These are phyloP conservation scores for Phytophthora cactorum DNA, from an alignment of 352 stramenopile species.

Conservation along the genomic window DNA sequence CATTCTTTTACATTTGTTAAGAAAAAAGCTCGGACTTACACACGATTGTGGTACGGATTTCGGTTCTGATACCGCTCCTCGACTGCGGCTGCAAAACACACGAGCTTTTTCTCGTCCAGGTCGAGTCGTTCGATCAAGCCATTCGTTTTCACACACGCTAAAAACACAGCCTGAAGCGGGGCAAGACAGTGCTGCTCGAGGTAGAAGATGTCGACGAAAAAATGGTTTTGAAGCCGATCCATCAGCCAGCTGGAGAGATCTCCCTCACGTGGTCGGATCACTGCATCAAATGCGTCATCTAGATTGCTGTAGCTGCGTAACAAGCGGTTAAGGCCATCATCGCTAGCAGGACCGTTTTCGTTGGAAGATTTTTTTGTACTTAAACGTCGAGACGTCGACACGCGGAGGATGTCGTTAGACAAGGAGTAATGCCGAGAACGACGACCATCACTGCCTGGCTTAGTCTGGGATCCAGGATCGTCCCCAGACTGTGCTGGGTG, in stretches of 20 bases:
- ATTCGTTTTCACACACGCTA: slow-evolving; percentile 67
- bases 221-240: slow-evolving; percentile 59
- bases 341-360: slow-evolving; percentile 22
- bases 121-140: slow-evolving; percentile 48
- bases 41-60: slow-evolving; percentile 78
- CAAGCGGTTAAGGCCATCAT: slow-evolving; percentile 28
- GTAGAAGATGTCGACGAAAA: slow-evolving; percentile 72
- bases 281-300: slow-evolving; percentile 8
- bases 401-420: slow-evolving; percentile 40
- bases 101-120: slow-evolving; percentile 55
- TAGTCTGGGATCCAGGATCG: background rate
- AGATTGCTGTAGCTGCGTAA: slow-evolving; percentile 15
- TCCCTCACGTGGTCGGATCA: slow-evolving; percentile 19
- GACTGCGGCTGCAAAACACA: slow-evolving; percentile 53
- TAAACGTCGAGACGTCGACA: slow-evolving; percentile 47
- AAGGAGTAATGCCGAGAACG: slow-evolving; percentile 34
- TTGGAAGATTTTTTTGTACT: slow-evolving; percentile 32
- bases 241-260: slow-evolving; percentile 59
- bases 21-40: slow-evolving; percentile 40
- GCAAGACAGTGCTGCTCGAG: slow-evolving; percentile 51
- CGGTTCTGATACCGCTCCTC: slow-evolving; percentile 67
- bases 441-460: slow-evolving; percentile 17
- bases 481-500: slow-evolving; percentile 13
- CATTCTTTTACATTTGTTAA: too few species aligned
- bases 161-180: slow-evolving; percentile 57